These are phyloP conservation scores for Citrus trifoliata DNA, from an alignment of 345 rosid genomes.

Conservation along the genomic window DNA sequence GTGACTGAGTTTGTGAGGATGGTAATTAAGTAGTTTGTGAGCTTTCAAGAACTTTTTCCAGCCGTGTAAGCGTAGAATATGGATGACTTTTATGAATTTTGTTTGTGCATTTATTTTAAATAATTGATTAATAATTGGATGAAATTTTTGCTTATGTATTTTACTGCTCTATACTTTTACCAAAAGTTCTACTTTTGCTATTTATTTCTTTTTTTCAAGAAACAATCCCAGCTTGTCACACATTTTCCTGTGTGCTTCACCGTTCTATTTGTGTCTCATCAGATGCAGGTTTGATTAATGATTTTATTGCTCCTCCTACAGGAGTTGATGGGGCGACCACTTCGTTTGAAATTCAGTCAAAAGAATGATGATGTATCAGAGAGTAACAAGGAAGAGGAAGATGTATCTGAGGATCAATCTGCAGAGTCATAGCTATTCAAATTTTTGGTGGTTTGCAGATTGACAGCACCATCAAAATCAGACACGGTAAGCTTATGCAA, in stretches of 20 bases:
- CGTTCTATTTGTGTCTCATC: background rate
- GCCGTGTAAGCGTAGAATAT: background rate
- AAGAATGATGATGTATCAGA: slow-evolving; percentile 40
- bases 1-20: background rate
- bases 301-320: slow-evolving; percentile 26
- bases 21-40: background rate
- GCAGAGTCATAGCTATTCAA: slow-evolving; percentile 21
- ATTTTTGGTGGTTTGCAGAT: slow-evolving; percentile 6
- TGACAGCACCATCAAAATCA: slow-evolving; percentile 5
- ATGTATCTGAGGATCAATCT: slow-evolving; percentile 16
- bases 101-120: background rate
- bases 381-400: slow-evolving; percentile 26
- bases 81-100: background rate
- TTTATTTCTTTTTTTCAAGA: background rate
- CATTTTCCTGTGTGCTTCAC: background rate
- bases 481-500: background rate
- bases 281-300: background rate
- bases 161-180: background rate
- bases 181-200: background rate
- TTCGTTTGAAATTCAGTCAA: slow-evolving; percentile 65
- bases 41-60: background rate
- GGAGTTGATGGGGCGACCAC: slow-evolving; percentile 86
- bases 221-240: background rate
- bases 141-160: background rate
- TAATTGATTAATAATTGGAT: background rate